Evolutionary conservation across 495 filamentous ascomycete genomes (phyloP), one percentile per base, ranked within the genome.

Genomic region (Hypomontagnella submonticulosa): DNA sequence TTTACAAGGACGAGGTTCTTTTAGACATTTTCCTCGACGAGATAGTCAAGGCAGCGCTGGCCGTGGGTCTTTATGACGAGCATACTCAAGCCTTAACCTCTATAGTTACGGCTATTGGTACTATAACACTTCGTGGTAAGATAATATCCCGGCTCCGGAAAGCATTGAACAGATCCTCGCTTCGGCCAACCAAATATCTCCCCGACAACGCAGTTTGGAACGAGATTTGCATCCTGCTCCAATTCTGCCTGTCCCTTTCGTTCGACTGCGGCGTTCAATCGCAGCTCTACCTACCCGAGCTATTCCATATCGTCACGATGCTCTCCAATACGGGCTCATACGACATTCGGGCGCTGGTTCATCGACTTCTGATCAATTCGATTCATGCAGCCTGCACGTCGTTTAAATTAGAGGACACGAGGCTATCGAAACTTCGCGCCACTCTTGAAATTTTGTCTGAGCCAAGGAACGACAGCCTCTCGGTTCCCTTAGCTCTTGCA

Each of bases 271-370:
- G 84, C 16, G 81, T 85, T 18, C 87, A 88, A 63, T 81, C 86
- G 10, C 85, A 88, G 71, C 75, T 88, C 34, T 88, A 84, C 53
- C 75, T 89, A 10, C 85, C 87, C 4, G 87, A 89, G 70, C 79
- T 89, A 48, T 88, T 88, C 72, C 87, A 89, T 74, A 75, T 88
- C 47, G 84, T 88, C 56, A 88, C 86, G 1, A 87, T 89, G 84
- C 79, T 88, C 10, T 83, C 85, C 23, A 88, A 88, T 63, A 86
- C 83, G 16, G 87, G 87, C 34, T 71, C 79, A 13, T 69, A 79
- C n/a, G 80, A 82, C 11, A 76, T 87, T 9, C 76, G 86, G 46
- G 71, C 83, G 8, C 74, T 81, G 4, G 85, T 88, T 12, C 85
- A 88, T 59, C 78, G 84, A 50, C 73, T 89, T 38, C 73, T 89